Evolutionary conservation across 129 eudicot genomes (phyloP).

Genomic region (Pittosporum tobira): DNA sequence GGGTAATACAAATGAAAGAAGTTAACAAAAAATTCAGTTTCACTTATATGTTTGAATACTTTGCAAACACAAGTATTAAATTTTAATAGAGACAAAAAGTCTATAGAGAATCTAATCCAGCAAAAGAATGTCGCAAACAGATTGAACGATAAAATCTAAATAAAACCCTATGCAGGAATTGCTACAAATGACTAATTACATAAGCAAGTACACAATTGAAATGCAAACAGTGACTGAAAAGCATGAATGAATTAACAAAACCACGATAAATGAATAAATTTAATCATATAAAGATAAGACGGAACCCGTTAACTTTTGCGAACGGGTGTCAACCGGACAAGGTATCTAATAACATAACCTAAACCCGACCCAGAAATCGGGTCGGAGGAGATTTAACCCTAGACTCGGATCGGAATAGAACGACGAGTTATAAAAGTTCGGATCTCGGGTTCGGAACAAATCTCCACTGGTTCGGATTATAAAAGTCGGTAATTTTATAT

Average conservation of each 20-base stretch:
- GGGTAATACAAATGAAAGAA: too few relatives aligned
- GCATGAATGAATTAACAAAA: too few relatives aligned
- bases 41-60: too few relatives aligned
- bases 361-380: constrained; percentile 4
- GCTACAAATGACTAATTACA: background rate
- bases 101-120: too few relatives aligned
- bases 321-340: background rate
- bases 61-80: too few relatives aligned
- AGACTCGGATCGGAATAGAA: constrained; percentile 6
- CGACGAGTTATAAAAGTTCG: background rate
- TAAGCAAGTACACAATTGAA: background rate
- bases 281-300: background rate
- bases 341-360: too few relatives aligned
- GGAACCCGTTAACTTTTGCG: background rate
- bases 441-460: background rate
- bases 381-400: constrained; percentile 1
- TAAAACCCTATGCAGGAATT: background rate
- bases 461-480: background rate
- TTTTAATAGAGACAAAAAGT: too few relatives aligned
- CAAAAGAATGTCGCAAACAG: too few relatives aligned
- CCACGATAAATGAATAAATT: too few relatives aligned
- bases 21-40: too few relatives aligned
- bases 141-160: too few relatives aligned
- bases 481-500: too few relatives aligned
- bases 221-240: background rate